Base-by-base conservation (phyloP, 1,284 basidiomycete species). In the Mrakiaceae sp. region DNA sequence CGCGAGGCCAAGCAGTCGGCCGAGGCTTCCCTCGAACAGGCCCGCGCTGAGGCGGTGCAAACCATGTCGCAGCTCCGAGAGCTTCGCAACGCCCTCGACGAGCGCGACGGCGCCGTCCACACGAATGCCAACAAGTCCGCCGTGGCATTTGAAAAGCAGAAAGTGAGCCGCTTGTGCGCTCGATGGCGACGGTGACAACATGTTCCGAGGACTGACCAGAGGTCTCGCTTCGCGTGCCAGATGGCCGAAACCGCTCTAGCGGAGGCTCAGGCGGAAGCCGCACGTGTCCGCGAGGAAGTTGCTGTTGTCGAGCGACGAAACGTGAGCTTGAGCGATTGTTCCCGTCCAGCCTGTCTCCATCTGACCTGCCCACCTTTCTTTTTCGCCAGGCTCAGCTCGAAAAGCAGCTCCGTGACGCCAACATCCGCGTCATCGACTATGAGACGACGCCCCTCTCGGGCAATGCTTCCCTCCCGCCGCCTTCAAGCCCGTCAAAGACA, bases 1-100 rank as follows among this genome's bases (percentile, higher is more conserved):
- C 84, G 88, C 10, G 78, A 81, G 27, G 85, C 88, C 11, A 78
- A 92, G 66, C 88, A 91, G 71, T 87, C 91, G 68, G 87, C 85
- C 2, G 89, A 92, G 72, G 83, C 87, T 2, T 88, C 91, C 69
- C 81, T 61, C 27, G 60, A 61, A 12, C 47, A 61, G 40, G 60
- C 60, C 46, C 40, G 60, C 40, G 60, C 50, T 5, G 60, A 61
- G 4, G 60, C 60, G 2, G 50, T 61, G 42, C 43, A 50, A 9
- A 50, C 52, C 47, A 61, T 61, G 60, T 44, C 40, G 7, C 49
- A 53, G 39, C 60, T 61, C 46, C 60, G 60, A 40, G 60, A 61
- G 16, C 60, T 61, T 10, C 50, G 60, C 9, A 39, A 27, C 11
- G 60, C 52, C n/a, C 48, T 61, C 40, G 60, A 61, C 43, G 47